phyloP scores from a whole-genome alignment of 2,329 filamentous ascomycete genomes.

The Talaromyces amestolkiae region DNA sequence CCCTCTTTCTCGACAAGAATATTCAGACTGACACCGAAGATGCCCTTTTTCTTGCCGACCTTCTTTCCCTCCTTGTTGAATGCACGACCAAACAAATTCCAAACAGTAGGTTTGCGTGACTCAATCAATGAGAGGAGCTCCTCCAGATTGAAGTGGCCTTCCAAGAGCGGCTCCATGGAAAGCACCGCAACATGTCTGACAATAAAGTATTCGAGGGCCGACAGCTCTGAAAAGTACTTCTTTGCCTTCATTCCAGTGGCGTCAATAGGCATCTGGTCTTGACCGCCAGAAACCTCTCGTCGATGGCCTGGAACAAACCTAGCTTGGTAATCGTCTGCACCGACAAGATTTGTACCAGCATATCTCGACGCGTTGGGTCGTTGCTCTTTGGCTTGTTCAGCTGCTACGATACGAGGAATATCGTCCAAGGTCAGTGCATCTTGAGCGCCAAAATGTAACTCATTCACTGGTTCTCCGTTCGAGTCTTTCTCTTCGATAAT shows the following conservation, averaged over 20 bases:
- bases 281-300: slow-evolving; percentile 61
- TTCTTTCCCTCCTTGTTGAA: slow-evolving; percentile 78
- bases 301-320: slow-evolving; percentile 68
- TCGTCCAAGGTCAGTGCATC: slow-evolving; percentile 93
- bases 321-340: slow-evolving; percentile 59
- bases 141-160: slow-evolving; percentile 87
- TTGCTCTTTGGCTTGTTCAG: slow-evolving; percentile 91
- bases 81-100: slow-evolving; percentile 96
- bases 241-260: slow-evolving; percentile 59
- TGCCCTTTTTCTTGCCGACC: slow-evolving; percentile 81
- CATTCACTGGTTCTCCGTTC: slow-evolving; percentile 67
- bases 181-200: slow-evolving; percentile 91
- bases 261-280: slow-evolving; percentile 50
- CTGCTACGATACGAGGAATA: slow-evolving; percentile 91
- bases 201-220: slow-evolving; percentile 94
- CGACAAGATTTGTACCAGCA: slow-evolving; percentile 66
- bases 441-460: slow-evolving; percentile 83
- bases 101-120: slow-evolving; percentile 88
- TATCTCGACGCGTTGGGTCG: slow-evolving; percentile 76
- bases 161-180: slow-evolving; percentile 88
- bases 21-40: slow-evolving; percentile 88
- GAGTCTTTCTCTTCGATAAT: slow-evolving; percentile 76
- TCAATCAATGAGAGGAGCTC: slow-evolving; percentile 92
- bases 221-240: slow-evolving; percentile 93
- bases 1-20: slow-evolving; percentile 88